Conservation (phyloP, 2,329 filamentous ascomycete species). For the Capronia epimyces region DNA sequence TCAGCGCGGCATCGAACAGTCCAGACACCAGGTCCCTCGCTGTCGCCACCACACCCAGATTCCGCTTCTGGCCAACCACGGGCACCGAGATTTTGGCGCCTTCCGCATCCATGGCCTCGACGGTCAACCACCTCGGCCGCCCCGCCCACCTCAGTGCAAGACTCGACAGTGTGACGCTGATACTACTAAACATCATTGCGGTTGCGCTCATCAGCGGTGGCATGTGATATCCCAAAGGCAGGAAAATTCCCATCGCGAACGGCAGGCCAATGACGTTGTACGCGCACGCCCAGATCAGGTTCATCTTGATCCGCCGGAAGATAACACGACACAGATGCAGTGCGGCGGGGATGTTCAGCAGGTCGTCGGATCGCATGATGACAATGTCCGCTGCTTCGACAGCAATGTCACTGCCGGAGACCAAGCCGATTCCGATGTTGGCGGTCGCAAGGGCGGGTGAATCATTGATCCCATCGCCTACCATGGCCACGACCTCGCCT, state of each 20-base stretch:
- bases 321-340: conserved; percentile 77
- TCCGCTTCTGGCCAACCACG: conserved; percentile 14
- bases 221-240: conserved; percentile 74
- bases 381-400: conserved; percentile 97
- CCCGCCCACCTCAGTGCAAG: conserved; percentile 82
- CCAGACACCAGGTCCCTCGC: conserved; percentile 24
- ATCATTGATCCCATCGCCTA: conserved; percentile 97
- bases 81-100: conserved; percentile 32
- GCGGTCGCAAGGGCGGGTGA: conserved; percentile 90
- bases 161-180: conserved; percentile 81
- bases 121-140: conserved; percentile 79
- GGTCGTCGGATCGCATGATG: conserved; percentile 84
- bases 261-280: conserved; percentile 91
- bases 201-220: conserved; percentile 92
- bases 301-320: conserved; percentile 88
- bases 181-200: conserved; percentile 84
- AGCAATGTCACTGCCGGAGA: conserved; percentile 89
- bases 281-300: conserved; percentile 83
- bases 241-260: conserved; percentile 93
- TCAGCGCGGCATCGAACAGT: conserved; percentile 33
- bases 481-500: conserved; percentile 85
- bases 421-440: conserved; percentile 86
- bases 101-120: conserved; percentile 58
- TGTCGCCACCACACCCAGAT: conserved; percentile 26
- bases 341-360: conserved; percentile 87